Conservation (phyloP, 345 rosid genomes). For the Excoecaria agallocha region DNA sequence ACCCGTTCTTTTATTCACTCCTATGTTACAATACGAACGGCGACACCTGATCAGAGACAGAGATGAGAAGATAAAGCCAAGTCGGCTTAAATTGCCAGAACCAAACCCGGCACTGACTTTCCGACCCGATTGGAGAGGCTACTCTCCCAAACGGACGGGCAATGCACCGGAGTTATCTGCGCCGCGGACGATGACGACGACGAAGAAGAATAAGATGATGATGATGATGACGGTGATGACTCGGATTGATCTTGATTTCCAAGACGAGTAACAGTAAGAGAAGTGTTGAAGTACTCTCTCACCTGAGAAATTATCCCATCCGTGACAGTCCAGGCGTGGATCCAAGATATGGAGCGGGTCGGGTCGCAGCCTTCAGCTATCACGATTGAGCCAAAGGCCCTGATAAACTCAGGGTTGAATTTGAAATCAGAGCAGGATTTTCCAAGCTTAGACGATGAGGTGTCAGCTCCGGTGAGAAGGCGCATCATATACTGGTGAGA, state of each 20-base stretch:
- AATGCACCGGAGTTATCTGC: slow-evolving; percentile 50
- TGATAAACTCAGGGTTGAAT: slow-evolving; percentile 45
- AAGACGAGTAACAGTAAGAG: slow-evolving; percentile 81
- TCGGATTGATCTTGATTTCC: slow-evolving; percentile 33
- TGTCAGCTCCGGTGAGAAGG: slow-evolving; percentile 67
- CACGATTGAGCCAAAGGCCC: slow-evolving; percentile 64
- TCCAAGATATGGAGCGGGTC: slow-evolving; percentile 64
- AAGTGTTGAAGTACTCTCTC: slow-evolving; percentile 88
- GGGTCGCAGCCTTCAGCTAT: slow-evolving; percentile 82
- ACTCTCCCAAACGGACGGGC: slow-evolving; percentile 87
- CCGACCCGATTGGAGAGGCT: slow-evolving; percentile 63
- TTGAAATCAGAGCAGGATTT: slow-evolving; percentile 30
- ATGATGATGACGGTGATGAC: no score
- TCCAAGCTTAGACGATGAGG: slow-evolving; percentile 8
- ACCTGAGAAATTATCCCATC: slow-evolving; percentile 95
- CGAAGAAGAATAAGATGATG: not conserved
- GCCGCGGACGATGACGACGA: slow-evolving; percentile 20
- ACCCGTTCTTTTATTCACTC: slow-evolving; percentile 17
- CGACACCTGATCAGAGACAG: slow-evolving; percentile 25
- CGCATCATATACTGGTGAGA: slow-evolving; percentile 98
- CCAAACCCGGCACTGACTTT: slow-evolving; percentile 89
- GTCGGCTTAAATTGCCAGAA: slow-evolving; percentile 55
- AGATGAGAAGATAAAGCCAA: no score
- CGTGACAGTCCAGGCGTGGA: slow-evolving; percentile 92
- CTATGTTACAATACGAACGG: slow-evolving; percentile 11